phyloP scores from a whole-genome alignment of 169 alveolate genomes.

The Plasmodium blacklocki region DNA sequence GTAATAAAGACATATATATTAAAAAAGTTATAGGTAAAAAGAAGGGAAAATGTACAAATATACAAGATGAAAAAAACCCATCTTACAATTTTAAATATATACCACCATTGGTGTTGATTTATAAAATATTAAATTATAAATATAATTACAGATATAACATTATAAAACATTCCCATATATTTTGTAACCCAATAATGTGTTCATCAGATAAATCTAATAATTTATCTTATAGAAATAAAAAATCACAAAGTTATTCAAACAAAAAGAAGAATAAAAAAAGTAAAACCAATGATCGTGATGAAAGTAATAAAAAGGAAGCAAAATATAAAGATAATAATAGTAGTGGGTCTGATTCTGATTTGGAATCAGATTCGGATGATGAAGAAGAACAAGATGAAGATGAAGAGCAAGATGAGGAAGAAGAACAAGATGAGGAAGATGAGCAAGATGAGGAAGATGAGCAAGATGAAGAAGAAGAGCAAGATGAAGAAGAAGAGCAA shows the following conservation, averaged over 20 bases:
- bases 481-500: constrained; percentile 35
- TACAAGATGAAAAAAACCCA: background rate
- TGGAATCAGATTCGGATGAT: constrained; percentile 47
- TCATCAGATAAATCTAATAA: constrained; percentile 15
- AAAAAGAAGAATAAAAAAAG: constrained; percentile 28
- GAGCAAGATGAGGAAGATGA: no score
- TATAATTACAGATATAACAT: background rate
- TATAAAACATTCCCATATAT: background rate
- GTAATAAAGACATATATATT: no score
- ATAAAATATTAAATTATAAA: background rate
- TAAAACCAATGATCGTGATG: constrained; percentile 17
- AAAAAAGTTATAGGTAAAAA: background rate
- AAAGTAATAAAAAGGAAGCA: constrained; percentile 17
- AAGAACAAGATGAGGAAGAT: background rate
- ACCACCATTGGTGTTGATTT: background rate
- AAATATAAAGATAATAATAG: constrained; percentile 5
- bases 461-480: background rate
- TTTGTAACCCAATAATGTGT: background rate
- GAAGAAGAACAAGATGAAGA: constrained; percentile 33
- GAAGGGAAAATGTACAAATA: constrained; percentile 4
- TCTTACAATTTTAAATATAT: background rate
- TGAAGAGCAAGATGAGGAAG: constrained; percentile 13
- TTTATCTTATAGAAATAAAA: constrained; percentile 4
- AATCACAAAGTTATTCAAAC: constrained; percentile 5
- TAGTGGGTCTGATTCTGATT: constrained; percentile 7